phyloP scores from a whole-genome alignment of 768 basidiomycete genomes.

The Tylopilus sp. region DNA sequence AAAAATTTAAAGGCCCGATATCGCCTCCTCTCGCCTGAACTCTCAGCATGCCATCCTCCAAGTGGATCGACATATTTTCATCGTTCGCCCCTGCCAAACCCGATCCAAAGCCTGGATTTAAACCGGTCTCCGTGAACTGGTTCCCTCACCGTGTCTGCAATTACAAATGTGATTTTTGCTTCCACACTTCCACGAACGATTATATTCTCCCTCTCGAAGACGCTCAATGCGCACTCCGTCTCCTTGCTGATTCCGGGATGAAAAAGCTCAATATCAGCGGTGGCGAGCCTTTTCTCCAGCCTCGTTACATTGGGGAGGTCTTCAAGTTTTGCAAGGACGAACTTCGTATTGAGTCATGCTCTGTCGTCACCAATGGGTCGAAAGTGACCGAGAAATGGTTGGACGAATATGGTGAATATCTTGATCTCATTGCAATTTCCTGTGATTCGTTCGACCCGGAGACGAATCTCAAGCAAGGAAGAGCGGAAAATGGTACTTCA shows the following conservation, averaged over 20 bases:
- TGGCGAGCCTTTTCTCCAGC: conserved; percentile 38
- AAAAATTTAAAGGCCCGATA: too few relatives aligned
- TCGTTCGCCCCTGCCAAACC: neutral
- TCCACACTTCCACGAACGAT: conserved; percentile 38
- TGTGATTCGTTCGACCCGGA: conserved; percentile 39
- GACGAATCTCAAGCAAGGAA: conserved; percentile 33
- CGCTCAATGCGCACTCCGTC: conserved; percentile 32
- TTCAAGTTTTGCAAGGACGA: conserved; percentile 39
- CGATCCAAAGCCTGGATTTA: neutral
- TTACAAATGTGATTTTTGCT: conserved; percentile 21
- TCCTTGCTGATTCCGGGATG: conserved; percentile 34
- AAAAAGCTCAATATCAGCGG: conserved; percentile 37
- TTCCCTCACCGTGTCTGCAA: conserved; percentile 30
- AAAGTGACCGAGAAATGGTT: conserved; percentile 43
- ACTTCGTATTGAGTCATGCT: conserved; percentile 33
- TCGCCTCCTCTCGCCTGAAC: too few relatives aligned
- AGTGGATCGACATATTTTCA: too few relatives aligned
- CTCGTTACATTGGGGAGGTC: conserved; percentile 36
- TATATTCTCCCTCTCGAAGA: conserved; percentile 35
- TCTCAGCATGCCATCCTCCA: too few relatives aligned
- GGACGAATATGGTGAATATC: conserved; percentile 36
- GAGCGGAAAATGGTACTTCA: conserved; percentile 30
- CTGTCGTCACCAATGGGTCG: conserved; percentile 36
- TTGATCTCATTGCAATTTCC: conserved; percentile 42
- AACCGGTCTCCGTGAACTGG: conserved; percentile 28